Evolutionary conservation across 768 basidiomycete species (phyloP).

Genomic region (Gloeophyllum trabeum): DNA sequence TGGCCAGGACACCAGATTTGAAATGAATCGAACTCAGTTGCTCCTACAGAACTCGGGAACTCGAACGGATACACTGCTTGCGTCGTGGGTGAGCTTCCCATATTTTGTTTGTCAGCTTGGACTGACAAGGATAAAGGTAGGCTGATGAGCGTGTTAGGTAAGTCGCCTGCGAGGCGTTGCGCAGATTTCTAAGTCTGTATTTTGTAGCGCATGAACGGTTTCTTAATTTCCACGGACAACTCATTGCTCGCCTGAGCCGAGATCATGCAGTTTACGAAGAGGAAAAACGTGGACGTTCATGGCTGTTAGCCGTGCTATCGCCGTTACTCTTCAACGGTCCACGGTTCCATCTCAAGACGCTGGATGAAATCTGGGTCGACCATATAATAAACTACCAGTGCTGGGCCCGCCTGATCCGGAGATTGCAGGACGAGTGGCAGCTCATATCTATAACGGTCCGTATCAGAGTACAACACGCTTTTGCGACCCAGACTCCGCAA

Average conservation of each 20-base stretch:
- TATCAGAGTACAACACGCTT: no score
- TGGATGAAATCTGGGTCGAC: conserved; percentile 43
- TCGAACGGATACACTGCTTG: no score
- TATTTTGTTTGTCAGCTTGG: no score
- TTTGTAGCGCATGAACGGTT: not conserved
- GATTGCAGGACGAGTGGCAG: conserved; percentile 36
- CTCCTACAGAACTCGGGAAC: no score
- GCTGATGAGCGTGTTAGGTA: no score
- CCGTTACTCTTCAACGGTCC: conserved; percentile 42
- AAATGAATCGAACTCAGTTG: no score
- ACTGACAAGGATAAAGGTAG: not conserved
- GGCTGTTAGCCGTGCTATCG: conserved; percentile 24
- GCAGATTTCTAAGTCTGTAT: no score
- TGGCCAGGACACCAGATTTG: not conserved
- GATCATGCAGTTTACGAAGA: not conserved
- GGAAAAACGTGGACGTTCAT: conserved; percentile 18
- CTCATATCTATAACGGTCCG: conserved; percentile 43
- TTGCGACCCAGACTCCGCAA: no score
- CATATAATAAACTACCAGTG: conserved; percentile 23
- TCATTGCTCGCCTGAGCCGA: not conserved
- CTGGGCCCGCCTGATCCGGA: conserved; percentile 34
- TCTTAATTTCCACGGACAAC: not conserved
- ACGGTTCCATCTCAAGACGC: conserved; percentile 27
- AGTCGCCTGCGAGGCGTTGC: no score
- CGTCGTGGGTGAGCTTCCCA: not conserved